Conservation (phyloP, 1,284 basidiomycete genomes). For the Malassezia slooffiae region DNA sequence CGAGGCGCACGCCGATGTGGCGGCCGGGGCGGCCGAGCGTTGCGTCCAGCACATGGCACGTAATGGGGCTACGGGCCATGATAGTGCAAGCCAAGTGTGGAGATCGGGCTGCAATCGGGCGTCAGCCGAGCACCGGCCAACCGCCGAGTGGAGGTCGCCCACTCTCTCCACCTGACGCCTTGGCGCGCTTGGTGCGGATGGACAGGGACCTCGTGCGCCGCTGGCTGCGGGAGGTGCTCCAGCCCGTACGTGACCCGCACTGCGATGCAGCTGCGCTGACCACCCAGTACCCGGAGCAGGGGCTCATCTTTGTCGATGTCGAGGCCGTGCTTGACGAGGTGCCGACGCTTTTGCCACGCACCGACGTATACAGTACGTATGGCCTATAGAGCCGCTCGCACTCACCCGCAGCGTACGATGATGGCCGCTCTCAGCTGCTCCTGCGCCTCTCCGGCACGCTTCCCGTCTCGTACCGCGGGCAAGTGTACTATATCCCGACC, state of each 20-base stretch:
- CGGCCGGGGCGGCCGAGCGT: too few relatives aligned
- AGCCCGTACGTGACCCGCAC: slow-evolving; percentile 20
- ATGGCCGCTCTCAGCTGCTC: slow-evolving; percentile 79
- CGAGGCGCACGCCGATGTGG: too few relatives aligned
- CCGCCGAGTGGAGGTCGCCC: too few relatives aligned
- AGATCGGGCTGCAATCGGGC: too few relatives aligned
- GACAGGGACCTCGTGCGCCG: slow-evolving; percentile 35
- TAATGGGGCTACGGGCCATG: too few relatives aligned
- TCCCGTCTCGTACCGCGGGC: slow-evolving; percentile 66
- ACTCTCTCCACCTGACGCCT: too few relatives aligned
- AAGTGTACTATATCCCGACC: slow-evolving; percentile 86
- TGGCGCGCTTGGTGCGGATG: too few relatives aligned
- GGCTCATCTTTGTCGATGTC: slow-evolving; percentile 58
- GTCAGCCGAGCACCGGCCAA: too few relatives aligned
- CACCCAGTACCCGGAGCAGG: slow-evolving; percentile 56
- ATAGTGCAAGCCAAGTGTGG: too few relatives aligned
- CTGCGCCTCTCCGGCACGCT: slow-evolving; percentile 82
- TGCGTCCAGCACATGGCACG: too few relatives aligned
- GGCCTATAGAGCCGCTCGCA: slow-evolving; percentile 17
- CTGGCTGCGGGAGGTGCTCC: slow-evolving; percentile 36
- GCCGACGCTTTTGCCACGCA: slow-evolving; percentile 67
- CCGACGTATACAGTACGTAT: slow-evolving; percentile 65
- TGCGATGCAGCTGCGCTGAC: too few relatives aligned
- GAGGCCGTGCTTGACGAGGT: slow-evolving; percentile 57
- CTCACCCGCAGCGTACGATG: slow-evolving; percentile 64